phyloP scores from a whole-genome alignment of 176 grass and related monocot species.

The Puccinellia tenuiflora region DNA sequence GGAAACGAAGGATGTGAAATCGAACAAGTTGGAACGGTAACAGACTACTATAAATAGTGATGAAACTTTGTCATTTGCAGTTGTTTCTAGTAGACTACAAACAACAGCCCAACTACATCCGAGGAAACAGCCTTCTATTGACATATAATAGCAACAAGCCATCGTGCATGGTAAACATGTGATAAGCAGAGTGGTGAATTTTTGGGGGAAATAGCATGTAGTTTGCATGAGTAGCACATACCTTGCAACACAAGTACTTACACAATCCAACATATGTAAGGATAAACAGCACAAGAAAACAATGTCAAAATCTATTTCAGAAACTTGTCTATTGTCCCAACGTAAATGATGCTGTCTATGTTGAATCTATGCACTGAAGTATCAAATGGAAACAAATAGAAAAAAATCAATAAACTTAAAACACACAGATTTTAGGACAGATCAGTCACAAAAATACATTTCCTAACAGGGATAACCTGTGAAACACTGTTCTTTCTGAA shows the following conservation, averaged over 20 bases:
- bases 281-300: background rate
- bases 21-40: background rate
- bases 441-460: background rate
- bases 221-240: conserved; percentile 3
- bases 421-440: background rate
- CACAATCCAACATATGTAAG: background rate
- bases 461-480: background rate
- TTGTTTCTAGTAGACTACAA: background rate
- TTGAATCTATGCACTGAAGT: background rate
- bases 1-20: background rate
- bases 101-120: background rate
- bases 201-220: background rate
- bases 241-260: background rate
- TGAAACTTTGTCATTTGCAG: background rate
- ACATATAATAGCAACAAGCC: background rate
- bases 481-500: background rate
- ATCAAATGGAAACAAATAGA: background rate
- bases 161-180: background rate
- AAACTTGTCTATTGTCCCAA: background rate
- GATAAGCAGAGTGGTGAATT: background rate
- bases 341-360: background rate
- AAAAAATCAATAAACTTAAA: background rate
- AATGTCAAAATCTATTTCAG: background rate
- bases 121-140: background rate
- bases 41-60: background rate